A percentile compares a stretch with the other conserved stretches of the same genome.
These are phyloP conservation scores for Penicillium nordicum DNA, from an alignment of 2,329 filamentous ascomycete species.

Conservation along the genomic window DNA sequence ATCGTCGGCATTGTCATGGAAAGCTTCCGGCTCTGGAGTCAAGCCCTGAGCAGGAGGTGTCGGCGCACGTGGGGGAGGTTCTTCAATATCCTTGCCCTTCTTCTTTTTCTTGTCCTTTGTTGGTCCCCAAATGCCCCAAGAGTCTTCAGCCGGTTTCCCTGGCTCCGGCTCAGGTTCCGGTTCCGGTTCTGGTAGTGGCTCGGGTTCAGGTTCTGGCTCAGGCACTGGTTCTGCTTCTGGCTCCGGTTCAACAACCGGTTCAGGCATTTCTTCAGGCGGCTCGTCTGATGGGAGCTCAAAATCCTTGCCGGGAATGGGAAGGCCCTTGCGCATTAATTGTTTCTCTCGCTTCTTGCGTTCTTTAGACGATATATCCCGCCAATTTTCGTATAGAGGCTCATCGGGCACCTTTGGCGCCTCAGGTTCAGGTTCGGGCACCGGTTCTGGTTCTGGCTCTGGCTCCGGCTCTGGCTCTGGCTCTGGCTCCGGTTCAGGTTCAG, in stretches of 20 bases:
- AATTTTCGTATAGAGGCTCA: conserved; percentile 37
- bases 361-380: conserved; percentile 36
- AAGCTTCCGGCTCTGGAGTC: conserved; percentile 36
- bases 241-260: conserved; percentile 17
- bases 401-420: conserved; percentile 26
- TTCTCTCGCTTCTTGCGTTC: conserved; percentile 47
- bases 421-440: conserved; percentile 22
- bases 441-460: conserved; percentile 36
- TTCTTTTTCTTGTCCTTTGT: conserved; percentile 49
- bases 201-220: conserved; percentile 13
- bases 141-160: conserved; percentile 18
- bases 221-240: conserved; percentile 27
- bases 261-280: conserved; percentile 20
- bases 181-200: conserved; percentile 5
- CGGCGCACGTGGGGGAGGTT: conserved; percentile 48
- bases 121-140: conserved; percentile 36
- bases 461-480: conserved; percentile 31
- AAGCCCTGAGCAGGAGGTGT: conserved; percentile 47
- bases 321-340: conserved; percentile 25
- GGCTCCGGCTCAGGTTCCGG: conserved; percentile 16
- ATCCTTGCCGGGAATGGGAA: conserved; percentile 31
- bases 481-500: conserved; percentile 15
- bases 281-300: conserved; percentile 25
- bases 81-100: conserved; percentile 45
- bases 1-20: conserved; percentile 35